Base-by-base conservation (phyloP, 805 yeast species). In the Barnettozyma salicaria region DNA sequence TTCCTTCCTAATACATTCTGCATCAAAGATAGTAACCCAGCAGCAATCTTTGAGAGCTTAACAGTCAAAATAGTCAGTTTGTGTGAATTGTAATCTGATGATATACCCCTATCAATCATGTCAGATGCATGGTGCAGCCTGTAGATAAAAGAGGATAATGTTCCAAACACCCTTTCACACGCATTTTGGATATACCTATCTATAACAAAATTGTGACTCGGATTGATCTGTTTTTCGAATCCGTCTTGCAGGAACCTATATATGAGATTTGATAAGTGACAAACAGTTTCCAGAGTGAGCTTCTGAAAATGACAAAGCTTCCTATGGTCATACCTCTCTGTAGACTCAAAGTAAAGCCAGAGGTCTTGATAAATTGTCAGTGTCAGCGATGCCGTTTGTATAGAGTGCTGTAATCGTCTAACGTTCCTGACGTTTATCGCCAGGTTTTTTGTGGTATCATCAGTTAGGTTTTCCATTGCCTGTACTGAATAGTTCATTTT, bases 91-190 rank as follows among this genome's bases (percentile, higher is more conserved):
- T 27, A 22, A 3, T 21, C 24, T 2, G 45, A 12, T 10, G 46
- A 44, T 20, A 48, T 33, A 2, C 45, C 50, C 26, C 49, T 40
- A 5, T 35, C 24, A 2, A 48, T 22, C 14, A 52, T 34, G 18
- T 54, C 53, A n/a, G 36, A 18, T 0, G 52, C 33, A 32, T 54
- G 57, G 19, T 47, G 44, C 7, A 51, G 30, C 23, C 57, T 43
- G 1, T 44, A 36, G 7, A 49, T 18, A 5, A 44, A 18, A 2
- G 50, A 39, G 3, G 48, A 36, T 7, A 45, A 38, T 1, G 50
- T 26, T 22, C 35, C 40, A 24, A 50, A 32, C 0, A 43, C 43
- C 16, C 57, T 36, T 16, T 45, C 48, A 12, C 31, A 23, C 6
- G 47, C 35, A 32, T 54, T 52, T 9, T 47, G 52, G 10, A 44